Conservation (phyloP, 768 basidiomycete genomes). For the Macrolepiota fuliginosa region DNA sequence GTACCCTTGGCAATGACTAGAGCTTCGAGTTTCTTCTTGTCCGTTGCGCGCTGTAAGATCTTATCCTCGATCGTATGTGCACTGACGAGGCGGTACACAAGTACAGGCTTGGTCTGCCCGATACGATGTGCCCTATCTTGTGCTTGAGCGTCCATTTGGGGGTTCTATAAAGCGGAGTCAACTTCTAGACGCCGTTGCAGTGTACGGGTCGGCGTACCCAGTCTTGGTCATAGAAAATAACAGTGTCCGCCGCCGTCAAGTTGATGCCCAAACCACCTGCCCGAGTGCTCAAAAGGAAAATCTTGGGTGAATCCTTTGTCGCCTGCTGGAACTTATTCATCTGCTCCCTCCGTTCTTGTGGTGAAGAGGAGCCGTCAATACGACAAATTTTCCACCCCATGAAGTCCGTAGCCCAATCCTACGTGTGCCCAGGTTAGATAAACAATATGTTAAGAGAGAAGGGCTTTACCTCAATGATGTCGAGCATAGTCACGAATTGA, state of each 20-base stretch:
- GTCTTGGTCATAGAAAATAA: conserved; percentile 92
- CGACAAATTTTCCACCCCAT: conserved; percentile 86
- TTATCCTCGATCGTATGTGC: conserved; percentile 90
- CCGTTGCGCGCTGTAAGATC: conserved; percentile 84
- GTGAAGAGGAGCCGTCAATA: conserved; percentile 85
- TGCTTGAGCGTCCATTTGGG: conserved; percentile 96
- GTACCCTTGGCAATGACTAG: conserved; percentile 91
- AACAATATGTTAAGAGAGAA: neutral
- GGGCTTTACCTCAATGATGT: conserved; percentile 78
- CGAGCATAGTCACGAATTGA: conserved; percentile 95
- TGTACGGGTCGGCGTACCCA: conserved; percentile 53
- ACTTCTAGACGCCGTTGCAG: neutral
- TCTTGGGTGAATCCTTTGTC: conserved; percentile 54
- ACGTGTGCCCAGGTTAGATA: conserved; percentile 4
- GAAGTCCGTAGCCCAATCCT: conserved; percentile 87
- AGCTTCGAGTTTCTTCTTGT: conserved; percentile 89
- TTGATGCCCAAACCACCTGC: conserved; percentile 83
- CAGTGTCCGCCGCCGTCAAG: conserved; percentile 81
- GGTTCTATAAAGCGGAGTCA: conserved; percentile 52
- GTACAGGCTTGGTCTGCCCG: conserved; percentile 87
- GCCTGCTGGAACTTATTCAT: conserved; percentile 83
- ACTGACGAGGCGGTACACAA: conserved; percentile 85
- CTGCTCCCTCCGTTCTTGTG: conserved; percentile 78
- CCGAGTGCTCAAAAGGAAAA: conserved; percentile 81
- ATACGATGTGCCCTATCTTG: conserved; percentile 96